A percentile compares a stretch with the other conserved stretches of the same genome.
These are phyloP conservation scores for Phellopilus nigrolimitatus DNA, from an alignment of 1,284 basidiomycete genomes.

Conservation along the genomic window DNA sequence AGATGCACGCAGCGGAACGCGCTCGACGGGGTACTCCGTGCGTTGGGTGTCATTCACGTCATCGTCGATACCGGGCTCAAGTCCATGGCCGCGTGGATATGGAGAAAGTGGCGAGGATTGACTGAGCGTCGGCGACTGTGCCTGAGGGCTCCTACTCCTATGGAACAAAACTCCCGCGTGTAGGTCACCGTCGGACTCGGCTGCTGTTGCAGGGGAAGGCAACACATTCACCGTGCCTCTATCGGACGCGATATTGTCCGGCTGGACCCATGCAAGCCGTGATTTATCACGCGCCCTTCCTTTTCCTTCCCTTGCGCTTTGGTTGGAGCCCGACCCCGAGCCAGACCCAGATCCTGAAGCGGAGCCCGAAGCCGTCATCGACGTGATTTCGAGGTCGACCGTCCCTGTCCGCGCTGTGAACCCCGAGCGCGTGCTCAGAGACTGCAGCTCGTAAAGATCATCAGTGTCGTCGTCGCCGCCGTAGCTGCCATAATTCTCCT, in stretches of 20 bases:
- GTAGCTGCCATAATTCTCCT: slow-evolving; percentile 13
- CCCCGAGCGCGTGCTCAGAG: slow-evolving; percentile 10
- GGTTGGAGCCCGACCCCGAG: slow-evolving; percentile 4
- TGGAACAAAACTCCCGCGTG: neutral
- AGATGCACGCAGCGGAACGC: neutral
- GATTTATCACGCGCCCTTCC: neutral
- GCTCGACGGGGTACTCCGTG: neutral
- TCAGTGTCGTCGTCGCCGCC: slow-evolving; percentile 3
- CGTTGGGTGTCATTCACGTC: neutral
- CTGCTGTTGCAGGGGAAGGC: slow-evolving; percentile 2
- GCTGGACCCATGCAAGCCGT: neutral
- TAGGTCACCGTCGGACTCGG: neutral
- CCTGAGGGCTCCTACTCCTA: neutral
- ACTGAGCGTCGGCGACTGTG: neutral
- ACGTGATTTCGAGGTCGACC: neutral
- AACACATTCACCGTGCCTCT: neutral
- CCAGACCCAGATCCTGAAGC: slow-evolving; percentile 11
- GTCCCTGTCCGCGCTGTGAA: neutral
- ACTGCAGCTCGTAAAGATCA: slow-evolving; percentile 9
- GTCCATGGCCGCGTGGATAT: neutral
- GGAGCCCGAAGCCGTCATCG: neutral
- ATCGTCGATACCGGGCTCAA: neutral
- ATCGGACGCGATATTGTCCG: neutral
- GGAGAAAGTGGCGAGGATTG: neutral
- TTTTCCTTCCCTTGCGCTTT: neutral